Percentiles rank a stretch among this genome's conserved stretches.
Conservation (phyloP, 2,329 filamentous ascomycete species). For the Cadophora sp. region DNA sequence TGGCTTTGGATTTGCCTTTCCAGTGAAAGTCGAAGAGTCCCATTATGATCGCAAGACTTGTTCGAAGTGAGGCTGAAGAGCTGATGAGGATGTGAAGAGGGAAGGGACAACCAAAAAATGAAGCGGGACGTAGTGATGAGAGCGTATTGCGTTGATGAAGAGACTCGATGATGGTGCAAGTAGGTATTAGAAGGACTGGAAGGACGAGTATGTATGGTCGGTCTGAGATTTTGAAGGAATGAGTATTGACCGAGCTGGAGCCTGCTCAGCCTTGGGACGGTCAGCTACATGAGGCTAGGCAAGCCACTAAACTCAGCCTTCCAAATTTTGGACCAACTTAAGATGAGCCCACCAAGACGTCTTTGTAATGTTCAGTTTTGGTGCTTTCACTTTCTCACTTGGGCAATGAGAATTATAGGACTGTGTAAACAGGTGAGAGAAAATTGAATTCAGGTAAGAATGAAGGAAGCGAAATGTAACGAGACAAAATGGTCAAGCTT, state of each 20-base stretch:
- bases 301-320: slow-evolving; percentile 11
- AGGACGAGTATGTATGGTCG: neutral
- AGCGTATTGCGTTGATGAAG: neutral
- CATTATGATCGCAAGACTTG: neutral
- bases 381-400: neutral
- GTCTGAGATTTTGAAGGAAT: neutral
- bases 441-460: neutral
- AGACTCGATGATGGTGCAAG: neutral
- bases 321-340: neutral
- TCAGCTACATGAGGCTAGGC: neutral
- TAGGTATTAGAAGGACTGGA: neutral
- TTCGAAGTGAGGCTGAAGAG: neutral
- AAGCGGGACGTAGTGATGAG: neutral
- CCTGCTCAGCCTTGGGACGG: slow-evolving; percentile 4
- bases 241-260: neutral
- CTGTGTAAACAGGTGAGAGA: neutral
- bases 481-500: neutral
- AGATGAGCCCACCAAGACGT: neutral
- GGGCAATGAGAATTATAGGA: neutral
- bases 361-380: neutral
- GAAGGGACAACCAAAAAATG: neutral
- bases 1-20: slow-evolving; percentile 13
- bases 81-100: neutral
- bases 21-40: neutral
- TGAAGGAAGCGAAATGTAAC: neutral